Conservation (phyloP, 345 rosid genomes). For the Leavenworthia alabamica region DNA sequence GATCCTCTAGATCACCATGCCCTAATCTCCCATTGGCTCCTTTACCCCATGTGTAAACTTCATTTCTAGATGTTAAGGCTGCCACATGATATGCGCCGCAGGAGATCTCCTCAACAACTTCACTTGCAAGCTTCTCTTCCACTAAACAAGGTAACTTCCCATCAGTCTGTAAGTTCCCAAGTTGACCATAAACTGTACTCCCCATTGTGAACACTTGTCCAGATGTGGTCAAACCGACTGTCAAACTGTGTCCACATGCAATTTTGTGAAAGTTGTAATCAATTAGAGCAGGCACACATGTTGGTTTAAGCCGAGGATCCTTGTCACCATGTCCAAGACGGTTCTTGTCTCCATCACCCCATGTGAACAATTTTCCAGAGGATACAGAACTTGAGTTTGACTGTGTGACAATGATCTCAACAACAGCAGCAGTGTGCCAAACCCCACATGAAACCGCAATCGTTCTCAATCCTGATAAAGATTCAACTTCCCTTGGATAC, state of each 20-base stretch:
- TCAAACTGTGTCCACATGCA: constrained; percentile 92
- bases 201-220: constrained; percentile 94
- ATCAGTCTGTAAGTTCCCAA: constrained; percentile 71
- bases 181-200: constrained; percentile 92
- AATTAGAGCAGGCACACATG: constrained; percentile 83
- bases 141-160: constrained; percentile 75
- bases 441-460: constrained; percentile 92
- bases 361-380: constrained; percentile 84
- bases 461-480: constrained; percentile 76
- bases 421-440: constrained; percentile 99
- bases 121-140: constrained; percentile 69
- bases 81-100: constrained; percentile 92
- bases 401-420: constrained; percentile 84
- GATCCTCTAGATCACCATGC: constrained; percentile 90
- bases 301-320: constrained; percentile 82
- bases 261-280: constrained; percentile 80
- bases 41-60: constrained; percentile 96
- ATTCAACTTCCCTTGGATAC: constrained; percentile 84
- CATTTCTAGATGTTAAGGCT: constrained; percentile 68
- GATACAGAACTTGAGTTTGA: constrained; percentile 62
- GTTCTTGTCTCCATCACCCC: constrained; percentile 98
- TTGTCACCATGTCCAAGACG: constrained; percentile 98
- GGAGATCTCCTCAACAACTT: constrained; percentile 74
- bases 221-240: constrained; percentile 79
- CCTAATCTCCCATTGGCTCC: constrained; percentile 98